Evolutionary conservation across 2,329 filamentous ascomycete species (phyloP).

Genomic region (Coniochaeta prunicola): DNA sequence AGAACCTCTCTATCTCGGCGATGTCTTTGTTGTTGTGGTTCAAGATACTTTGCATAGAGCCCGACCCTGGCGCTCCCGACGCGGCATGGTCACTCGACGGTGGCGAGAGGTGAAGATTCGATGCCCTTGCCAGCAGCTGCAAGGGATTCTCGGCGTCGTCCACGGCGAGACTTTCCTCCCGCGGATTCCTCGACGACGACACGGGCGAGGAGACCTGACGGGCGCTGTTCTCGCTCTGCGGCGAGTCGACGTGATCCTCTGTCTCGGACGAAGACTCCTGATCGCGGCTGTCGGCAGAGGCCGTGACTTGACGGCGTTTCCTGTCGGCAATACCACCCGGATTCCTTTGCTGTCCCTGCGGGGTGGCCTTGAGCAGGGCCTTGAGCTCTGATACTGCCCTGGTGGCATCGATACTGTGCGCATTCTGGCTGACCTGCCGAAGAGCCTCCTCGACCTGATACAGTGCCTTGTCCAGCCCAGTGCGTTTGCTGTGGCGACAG

Average conservation of each 20-base stretch:
- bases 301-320: slow-evolving; percentile 7
- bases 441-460: slow-evolving; percentile 67
- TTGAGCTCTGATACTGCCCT: slow-evolving; percentile 37
- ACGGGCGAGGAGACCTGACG: neutral
- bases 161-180: slow-evolving; percentile 48
- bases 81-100: slow-evolving; percentile 16
- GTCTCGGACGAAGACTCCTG: slow-evolving; percentile 17
- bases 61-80: slow-evolving; percentile 9
- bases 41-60: slow-evolving; percentile 19
- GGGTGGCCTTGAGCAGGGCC: slow-evolving; percentile 27
- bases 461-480: slow-evolving; percentile 66
- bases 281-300: slow-evolving; percentile 8
- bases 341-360: slow-evolving; percentile 3
- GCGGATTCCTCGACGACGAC: slow-evolving; percentile 13
- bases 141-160: slow-evolving; percentile 72
- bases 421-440: slow-evolving; percentile 42
- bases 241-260: slow-evolving; percentile 17
- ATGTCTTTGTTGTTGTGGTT: slow-evolving; percentile 22
- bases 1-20: slow-evolving; percentile 54
- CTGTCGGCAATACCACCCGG: slow-evolving; percentile 6
- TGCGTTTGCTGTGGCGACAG: slow-evolving; percentile 52
- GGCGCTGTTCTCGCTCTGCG: slow-evolving; percentile 19
- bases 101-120: slow-evolving; percentile 55
- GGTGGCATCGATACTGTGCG: slow-evolving; percentile 34
- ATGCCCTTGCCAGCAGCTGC: slow-evolving; percentile 65